phyloP scores from a whole-genome alignment of 2,329 filamentous ascomycete genomes.

The Colletotrichum sp. region DNA sequence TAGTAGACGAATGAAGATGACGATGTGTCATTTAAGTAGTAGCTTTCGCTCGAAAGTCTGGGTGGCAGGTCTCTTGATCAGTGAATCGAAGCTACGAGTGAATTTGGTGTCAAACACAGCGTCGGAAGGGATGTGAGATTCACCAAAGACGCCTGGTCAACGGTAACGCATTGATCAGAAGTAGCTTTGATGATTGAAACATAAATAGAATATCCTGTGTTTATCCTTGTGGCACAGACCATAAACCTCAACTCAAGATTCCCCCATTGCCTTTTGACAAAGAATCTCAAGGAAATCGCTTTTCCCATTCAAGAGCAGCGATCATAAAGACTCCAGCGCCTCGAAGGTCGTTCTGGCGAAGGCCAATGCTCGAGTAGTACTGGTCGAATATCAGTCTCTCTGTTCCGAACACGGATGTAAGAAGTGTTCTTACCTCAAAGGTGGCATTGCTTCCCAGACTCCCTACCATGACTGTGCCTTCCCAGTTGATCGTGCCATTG shows the following conservation, averaged over 20 bases:
- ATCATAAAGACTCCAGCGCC: constrained; percentile 33
- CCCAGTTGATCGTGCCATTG: constrained; percentile 53
- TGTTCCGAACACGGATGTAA: neutral
- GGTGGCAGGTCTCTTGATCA: neutral
- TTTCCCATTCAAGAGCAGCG: constrained; percentile 32
- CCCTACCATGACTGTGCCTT: constrained; percentile 57
- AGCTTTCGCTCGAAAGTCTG: fast-evolving
- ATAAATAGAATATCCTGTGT: neutral
- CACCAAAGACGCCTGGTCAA: neutral
- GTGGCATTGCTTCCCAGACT: constrained; percentile 52
- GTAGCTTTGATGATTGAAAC: neutral
- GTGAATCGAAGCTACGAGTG: neutral
- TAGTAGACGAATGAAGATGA: neutral
- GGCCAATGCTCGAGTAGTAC: constrained; percentile 31
- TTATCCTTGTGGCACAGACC: neutral
- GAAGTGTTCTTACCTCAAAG: constrained; percentile 46
- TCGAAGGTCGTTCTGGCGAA: constrained; percentile 31
- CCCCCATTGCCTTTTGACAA: neutral
- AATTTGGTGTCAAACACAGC: neutral
- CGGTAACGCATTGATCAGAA: neutral
- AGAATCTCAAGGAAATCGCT: neutral
- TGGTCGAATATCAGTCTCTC: neutral
- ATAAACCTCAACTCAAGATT: neutral
- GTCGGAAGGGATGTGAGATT: neutral
- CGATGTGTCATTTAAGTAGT: neutral